Evolutionary conservation across 1,284 basidiomycete species (phyloP), one percentile per base, ranked within the genome.

Genomic region (Ustilago curta): DNA sequence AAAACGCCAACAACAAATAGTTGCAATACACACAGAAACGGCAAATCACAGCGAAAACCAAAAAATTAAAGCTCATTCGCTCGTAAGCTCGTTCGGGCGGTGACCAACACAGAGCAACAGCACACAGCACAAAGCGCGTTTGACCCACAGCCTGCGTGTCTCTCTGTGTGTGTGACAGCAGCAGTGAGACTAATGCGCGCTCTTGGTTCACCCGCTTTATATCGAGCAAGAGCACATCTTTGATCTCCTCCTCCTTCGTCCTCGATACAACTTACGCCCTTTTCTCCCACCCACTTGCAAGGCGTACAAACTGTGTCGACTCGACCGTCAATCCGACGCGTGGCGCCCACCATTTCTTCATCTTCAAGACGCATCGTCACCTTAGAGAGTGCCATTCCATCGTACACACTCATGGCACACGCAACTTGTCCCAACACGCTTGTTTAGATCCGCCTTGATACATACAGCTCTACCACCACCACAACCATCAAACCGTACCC

Each of bases 321-420:
- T 37, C 18, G 45, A 29, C 27, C 45, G 27, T 31, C 45, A 47
- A 29, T 47, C 16, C 45, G 45, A 31, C 45, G 25, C 45, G 45
- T 11, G n/a, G 27, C 35, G 14, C 35, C 35, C 35, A 32, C 44
- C 27, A n/a, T 29, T 31, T n/a, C 27, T 29, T 31, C 45, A 47
- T 47, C 29, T 47, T 8, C 8, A 27, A 18, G 27, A 9, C 45
- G 43, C 43, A 45, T 45, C 16, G 25, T 25, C 43, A n/a, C n/a
- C n/a, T n/a, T n/a, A n/a, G n/a, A n/a, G n/a, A n/a, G n/a, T n/a
- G n/a, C n/a, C n/a, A n/a, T n/a, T n/a, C n/a, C 43, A 45, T 27
- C 43, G 4, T 31, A 29, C 27, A 27, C 45, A 45, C 31, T 31
- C 7, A 31, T 47, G 45, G n/a, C 45, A 31, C 40, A 18, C 21